phyloP scores from a whole-genome alignment of 2,329 filamentous ascomycete genomes.

The Aspergillus chevalieri region DNA sequence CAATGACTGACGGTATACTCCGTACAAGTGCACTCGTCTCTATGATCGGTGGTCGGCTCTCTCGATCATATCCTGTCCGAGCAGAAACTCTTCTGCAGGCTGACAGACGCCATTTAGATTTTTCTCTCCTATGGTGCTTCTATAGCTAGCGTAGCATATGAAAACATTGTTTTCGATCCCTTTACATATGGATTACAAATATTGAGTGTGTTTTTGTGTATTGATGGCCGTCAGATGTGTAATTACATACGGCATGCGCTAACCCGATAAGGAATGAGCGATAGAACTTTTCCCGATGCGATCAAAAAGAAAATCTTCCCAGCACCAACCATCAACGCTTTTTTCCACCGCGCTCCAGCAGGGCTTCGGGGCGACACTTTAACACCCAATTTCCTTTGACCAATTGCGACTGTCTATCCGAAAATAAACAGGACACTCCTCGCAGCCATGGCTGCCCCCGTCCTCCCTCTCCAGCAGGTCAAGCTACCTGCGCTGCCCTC shows the following conservation, averaged over 20 bases:
- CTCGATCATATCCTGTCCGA: no score
- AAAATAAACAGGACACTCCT: neutral
- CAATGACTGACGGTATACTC: no score
- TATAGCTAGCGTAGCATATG: neutral
- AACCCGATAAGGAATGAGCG: neutral
- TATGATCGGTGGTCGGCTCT: no score
- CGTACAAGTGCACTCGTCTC: no score
- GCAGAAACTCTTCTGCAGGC: no score
- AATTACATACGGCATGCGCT: neutral
- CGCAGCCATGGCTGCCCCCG: conserved; percentile 71
- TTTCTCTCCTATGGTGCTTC: no score
- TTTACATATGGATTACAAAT: no score
- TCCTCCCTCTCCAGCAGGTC: conserved; percentile 70
- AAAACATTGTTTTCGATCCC: no score
- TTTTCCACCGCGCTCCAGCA: neutral
- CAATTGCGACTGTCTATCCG: conserved; percentile 1
- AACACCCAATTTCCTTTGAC: neutral
- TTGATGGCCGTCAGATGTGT: neutral
- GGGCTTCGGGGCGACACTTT: neutral
- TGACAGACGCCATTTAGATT: no score
- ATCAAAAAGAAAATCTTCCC: neutral
- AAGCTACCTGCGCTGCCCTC: conserved; percentile 79
- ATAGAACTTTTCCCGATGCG: conserved; percentile 1
- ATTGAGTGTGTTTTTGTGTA: no score
- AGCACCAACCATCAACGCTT: neutral